Evolutionary conservation across 306 rosid genomes (phyloP).

Genomic region (Cyamopsis tetragonoloba): DNA sequence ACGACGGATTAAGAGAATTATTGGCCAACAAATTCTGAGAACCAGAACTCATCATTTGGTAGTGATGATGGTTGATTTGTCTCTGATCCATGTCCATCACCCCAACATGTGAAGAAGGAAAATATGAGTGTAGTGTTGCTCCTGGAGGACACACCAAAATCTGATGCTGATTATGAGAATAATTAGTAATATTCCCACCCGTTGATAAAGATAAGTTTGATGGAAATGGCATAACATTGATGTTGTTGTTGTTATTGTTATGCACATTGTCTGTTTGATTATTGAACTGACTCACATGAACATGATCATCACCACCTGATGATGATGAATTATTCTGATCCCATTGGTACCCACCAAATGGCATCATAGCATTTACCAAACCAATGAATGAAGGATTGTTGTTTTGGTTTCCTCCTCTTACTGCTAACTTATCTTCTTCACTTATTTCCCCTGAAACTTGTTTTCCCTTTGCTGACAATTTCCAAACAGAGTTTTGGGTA

Average conservation of each 20-base stretch:
- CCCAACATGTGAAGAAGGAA: conserved; percentile 40
- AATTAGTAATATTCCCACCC: conserved; percentile 53
- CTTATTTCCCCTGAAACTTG: conserved; percentile 34
- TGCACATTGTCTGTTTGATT: conserved; percentile 38
- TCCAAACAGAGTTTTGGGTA: conserved; percentile 39
- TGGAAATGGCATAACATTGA: conserved; percentile 40
- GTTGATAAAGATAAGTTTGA: conserved; percentile 66
- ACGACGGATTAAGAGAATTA: conserved; percentile 36
- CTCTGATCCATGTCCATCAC: conserved; percentile 48
- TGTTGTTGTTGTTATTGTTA: conserved; percentile 16
- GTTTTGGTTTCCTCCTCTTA: conserved; percentile 28
- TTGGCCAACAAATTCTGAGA: conserved; percentile 21
- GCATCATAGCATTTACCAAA: conserved; percentile 33
- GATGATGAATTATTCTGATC: too few species aligned
- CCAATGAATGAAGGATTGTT: conserved; percentile 44
- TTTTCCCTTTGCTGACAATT: conserved; percentile 34
- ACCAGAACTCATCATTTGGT: conserved; percentile 46
- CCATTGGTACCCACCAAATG: conserved; percentile 33
- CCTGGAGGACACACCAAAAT: conserved; percentile 39
- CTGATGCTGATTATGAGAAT: too few species aligned
- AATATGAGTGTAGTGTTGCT: conserved; percentile 33
- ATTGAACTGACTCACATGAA: too few species aligned
- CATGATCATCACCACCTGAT: conserved; percentile 25
- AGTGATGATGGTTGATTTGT: conserved; percentile 50
- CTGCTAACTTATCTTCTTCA: conserved; percentile 26